phyloP scores from a whole-genome alignment of 2,329 filamentous ascomycete genomes.

The Cryphonectria nitschkei region DNA sequence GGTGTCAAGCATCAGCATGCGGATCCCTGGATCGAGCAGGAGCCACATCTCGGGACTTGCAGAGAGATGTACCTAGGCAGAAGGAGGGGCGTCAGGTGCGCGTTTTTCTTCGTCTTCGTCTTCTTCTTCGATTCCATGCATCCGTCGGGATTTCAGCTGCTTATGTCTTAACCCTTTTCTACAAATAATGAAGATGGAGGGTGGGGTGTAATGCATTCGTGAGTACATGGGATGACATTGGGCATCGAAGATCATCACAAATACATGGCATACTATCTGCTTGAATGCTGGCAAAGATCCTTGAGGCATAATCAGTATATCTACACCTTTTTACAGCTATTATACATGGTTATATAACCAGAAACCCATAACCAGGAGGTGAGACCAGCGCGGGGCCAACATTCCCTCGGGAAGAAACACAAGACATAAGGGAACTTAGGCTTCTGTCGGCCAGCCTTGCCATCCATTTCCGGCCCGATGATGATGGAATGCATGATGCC shows the following conservation, averaged over 20 bases:
- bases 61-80: neutral
- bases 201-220: neutral
- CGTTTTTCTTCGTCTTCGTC: neutral
- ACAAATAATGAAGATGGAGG: neutral
- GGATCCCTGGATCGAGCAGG: neutral
- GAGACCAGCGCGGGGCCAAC: neutral
- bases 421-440: neutral
- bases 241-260: neutral
- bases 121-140: neutral
- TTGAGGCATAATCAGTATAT: neutral
- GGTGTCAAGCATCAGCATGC: constrained; percentile 3
- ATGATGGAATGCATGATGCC: neutral
- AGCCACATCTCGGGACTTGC: neutral
- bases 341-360: neutral
- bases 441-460: neutral
- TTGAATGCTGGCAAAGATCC: neutral
- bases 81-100: neutral
- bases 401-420: neutral
- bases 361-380: neutral
- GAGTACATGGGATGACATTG: neutral
- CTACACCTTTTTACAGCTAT: neutral
- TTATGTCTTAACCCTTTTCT: neutral
- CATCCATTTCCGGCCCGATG: neutral
- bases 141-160: neutral
- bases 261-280: neutral